Evolutionary conservation across 2,329 filamentous ascomycete genomes (phyloP).

Genomic region (Metarhizium anisopliae): DNA sequence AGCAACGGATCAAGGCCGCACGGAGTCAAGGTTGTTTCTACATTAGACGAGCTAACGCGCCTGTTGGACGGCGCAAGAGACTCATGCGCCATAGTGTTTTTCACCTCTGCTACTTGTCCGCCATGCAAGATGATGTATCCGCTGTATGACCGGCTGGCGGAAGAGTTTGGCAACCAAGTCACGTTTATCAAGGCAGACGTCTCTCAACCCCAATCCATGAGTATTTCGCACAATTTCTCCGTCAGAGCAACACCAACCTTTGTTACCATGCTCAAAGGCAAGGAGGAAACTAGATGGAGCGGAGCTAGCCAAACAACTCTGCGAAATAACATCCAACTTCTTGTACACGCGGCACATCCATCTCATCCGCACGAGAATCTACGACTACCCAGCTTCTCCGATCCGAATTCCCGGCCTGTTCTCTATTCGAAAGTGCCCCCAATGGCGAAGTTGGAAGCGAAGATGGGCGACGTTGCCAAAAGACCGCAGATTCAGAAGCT

Average conservation of each 20-base stretch:
- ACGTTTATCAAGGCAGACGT: constrained; percentile 79
- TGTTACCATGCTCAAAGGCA: constrained; percentile 69
- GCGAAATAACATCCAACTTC: constrained; percentile 60
- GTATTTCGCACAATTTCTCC: constrained; percentile 54
- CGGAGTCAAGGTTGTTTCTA: constrained; percentile 52
- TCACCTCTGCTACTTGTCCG: constrained; percentile 79
- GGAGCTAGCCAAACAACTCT: constrained; percentile 64
- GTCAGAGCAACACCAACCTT: constrained; percentile 81
- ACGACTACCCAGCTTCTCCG: constrained; percentile 60
- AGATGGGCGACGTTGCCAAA: constrained; percentile 58
- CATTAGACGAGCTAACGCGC: constrained; percentile 20
- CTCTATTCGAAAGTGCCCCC: constrained; percentile 73
- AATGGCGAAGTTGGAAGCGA: constrained; percentile 69
- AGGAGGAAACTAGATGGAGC: constrained; percentile 70
- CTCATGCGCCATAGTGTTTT: constrained; percentile 77
- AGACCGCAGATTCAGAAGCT: constrained; percentile 54
- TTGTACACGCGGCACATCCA: constrained; percentile 68
- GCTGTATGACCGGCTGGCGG: constrained; percentile 69
- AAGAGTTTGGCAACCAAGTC: constrained; percentile 58
- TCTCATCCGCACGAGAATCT: constrained; percentile 67
- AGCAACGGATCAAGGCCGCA: constrained; percentile 1
- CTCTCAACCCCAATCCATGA: constrained; percentile 51
- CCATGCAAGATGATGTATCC: constrained; percentile 82
- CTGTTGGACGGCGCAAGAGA: constrained; percentile 47
- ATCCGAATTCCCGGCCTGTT: constrained; percentile 55